Evolutionary conservation across 352 stramenopile genomes (phyloP).

Genomic region (Phytophthora tubulina): DNA sequence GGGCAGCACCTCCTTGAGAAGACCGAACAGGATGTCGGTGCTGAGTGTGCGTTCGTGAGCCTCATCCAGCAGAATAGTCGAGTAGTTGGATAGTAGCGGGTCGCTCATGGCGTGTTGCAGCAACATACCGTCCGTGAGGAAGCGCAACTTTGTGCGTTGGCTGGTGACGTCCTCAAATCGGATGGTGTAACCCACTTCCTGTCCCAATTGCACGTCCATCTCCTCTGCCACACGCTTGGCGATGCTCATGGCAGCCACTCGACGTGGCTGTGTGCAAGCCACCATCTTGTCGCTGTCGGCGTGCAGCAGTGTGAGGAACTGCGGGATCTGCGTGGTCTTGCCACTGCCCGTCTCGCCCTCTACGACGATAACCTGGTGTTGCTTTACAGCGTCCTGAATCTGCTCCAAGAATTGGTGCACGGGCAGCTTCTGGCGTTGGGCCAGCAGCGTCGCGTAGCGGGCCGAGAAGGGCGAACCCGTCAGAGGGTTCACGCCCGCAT

Average conservation of each 20-base stretch:
- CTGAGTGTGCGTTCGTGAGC: conserved; percentile 97
- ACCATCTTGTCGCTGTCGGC: conserved; percentile 87
- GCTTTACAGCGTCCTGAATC: conserved; percentile 96
- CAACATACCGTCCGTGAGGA: conserved; percentile 95
- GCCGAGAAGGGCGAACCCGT: conserved; percentile 90
- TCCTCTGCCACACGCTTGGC: conserved; percentile 98
- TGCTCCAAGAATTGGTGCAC: conserved; percentile 98
- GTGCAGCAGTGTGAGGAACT: conserved; percentile 92
- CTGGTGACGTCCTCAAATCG: conserved; percentile 98
- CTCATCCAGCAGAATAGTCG: conserved; percentile 98
- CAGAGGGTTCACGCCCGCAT: conserved; percentile 88
- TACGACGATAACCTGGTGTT: conserved; percentile 97
- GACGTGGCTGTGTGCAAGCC: conserved; percentile 97
- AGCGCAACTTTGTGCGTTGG: conserved; percentile 84
- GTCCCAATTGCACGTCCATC: conserved; percentile 97
- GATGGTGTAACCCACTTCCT: conserved; percentile 99
- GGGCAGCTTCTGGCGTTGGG: conserved; percentile 95
- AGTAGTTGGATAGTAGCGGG: conserved; percentile 96
- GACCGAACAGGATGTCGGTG: conserved; percentile 98
- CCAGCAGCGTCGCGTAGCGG: conserved; percentile 94
- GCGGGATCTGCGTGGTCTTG: conserved; percentile 97
- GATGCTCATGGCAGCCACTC: conserved; percentile 98
- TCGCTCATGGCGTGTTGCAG: conserved; percentile 98
- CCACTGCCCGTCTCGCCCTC: conserved; percentile 98
- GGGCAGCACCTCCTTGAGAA: conserved; percentile 97